Evolutionary conservation across 306 rosid genomes (phyloP), one percentile per base, ranked within the genome.

Genomic region (Ochetophila trinervis): DNA sequence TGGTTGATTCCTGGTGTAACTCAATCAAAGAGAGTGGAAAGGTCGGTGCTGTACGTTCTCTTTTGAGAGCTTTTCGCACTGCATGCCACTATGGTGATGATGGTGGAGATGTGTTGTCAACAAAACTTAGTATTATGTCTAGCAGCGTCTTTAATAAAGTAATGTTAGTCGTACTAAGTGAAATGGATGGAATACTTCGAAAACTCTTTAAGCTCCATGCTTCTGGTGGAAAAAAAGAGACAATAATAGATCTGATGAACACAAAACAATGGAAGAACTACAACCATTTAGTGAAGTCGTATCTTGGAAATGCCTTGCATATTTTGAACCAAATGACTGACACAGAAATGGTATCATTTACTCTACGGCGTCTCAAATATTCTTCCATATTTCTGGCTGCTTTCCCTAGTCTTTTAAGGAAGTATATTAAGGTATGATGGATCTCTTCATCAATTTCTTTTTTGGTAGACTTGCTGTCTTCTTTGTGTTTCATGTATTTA

Each of bases 71-170:
- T 68, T 89, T 89, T 53, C 79, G 86, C 82, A 83, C 86, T 30
- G 97, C 99, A 49, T 93, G 99, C 71, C 99, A 93, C 79, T 87
- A 87, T 73, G 97, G 97, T 48, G 99, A 93, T 71, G 99, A 92
- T 65, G 80, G 64, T 21, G 87, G 57, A 73, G 83, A 78, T 24
- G 91, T 83, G 19, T 60, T 88, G 36, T 62, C 67, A 62, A 6
- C 75, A 47, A 84, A 90, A 66, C 83, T 90, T 56, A 84, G 86
- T 71, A 75, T 79, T 34, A 87, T 93, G 85, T 88, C 97, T 11
- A 93, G 96, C 56, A 73, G 78, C 20, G 99, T 93, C 45, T 93
- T 93, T 78, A 90, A 93, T 74, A 90, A 90, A 77, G 74, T 89
- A 77, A 93, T 93, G 97, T 55, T 87, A 67, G 78, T 86, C 79